Evolutionary conservation across 108 stramenopile species (phyloP).

Genomic region (Nitzschia sp.): DNA sequence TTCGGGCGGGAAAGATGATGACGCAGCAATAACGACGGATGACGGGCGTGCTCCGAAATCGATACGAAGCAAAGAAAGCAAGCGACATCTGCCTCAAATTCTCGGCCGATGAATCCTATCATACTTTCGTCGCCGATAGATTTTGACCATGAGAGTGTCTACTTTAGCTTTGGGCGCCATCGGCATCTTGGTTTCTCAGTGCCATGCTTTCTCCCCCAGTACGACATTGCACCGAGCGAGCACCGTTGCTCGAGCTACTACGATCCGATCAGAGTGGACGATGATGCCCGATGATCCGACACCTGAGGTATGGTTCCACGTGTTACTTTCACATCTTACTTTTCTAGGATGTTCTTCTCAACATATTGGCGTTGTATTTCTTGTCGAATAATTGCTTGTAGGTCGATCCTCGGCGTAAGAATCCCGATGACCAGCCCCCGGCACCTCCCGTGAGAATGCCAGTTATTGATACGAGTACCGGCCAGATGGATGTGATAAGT

Average conservation of each 20-base stretch:
- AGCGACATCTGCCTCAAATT: too few species aligned
- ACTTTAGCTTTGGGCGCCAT: neutral
- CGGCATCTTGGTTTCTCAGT: neutral
- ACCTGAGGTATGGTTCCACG: constrained; percentile 24
- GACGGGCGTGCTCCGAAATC: too few species aligned
- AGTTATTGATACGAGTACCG: constrained; percentile 70
- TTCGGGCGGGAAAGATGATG: too few species aligned
- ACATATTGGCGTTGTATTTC: neutral
- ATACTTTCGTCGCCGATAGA: neutral
- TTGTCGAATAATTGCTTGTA: constrained; percentile 15
- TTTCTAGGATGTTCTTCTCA: neutral
- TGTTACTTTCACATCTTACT: too few species aligned
- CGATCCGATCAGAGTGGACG: constrained; percentile 20
- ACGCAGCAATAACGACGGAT: too few species aligned
- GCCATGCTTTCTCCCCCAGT: constrained; percentile 2
- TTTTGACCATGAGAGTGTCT: constrained; percentile 20
- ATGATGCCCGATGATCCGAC: constrained; percentile 37
- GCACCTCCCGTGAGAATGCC: constrained; percentile 66
- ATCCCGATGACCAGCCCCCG: constrained; percentile 71
- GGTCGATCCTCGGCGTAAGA: constrained; percentile 86
- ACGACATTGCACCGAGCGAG: neutral
- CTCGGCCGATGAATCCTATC: too few species aligned
- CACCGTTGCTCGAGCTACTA: neutral
- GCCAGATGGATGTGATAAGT: constrained; percentile 79
- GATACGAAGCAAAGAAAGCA: too few species aligned